Conservation (phyloP, 129 eudicot species). For the Logfia minima region DNA sequence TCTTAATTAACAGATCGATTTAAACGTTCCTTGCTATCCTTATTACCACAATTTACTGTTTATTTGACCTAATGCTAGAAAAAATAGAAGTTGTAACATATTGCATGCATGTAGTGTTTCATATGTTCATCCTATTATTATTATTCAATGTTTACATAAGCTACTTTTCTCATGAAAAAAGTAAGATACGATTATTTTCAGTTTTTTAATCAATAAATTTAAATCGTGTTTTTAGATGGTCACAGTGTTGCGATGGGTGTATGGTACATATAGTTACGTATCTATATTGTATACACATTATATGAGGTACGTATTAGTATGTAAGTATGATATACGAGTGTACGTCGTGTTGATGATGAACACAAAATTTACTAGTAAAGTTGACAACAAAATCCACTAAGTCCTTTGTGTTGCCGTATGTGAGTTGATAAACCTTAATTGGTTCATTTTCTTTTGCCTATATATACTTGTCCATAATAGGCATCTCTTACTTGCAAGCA, state of each 20-base stretch:
- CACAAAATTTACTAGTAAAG: conserved; percentile 26
- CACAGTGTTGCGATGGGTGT: neutral
- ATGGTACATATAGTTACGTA: neutral
- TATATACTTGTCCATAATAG: conserved; percentile 27
- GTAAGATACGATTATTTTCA: neutral
- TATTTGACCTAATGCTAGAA: too few species aligned
- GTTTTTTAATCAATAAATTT: too few species aligned
- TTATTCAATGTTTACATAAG: too few species aligned
- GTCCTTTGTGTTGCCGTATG: conserved; percentile 17
- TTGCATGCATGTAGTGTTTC: neutral
- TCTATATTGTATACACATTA: too few species aligned
- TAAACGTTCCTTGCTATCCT: neutral
- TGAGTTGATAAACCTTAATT: conserved; percentile 15
- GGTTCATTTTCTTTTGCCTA: conserved; percentile 23
- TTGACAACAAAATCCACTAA: conserved; percentile 27
- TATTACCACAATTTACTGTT: too few species aligned
- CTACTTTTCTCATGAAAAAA: neutral
- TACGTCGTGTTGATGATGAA: conserved; percentile 7
- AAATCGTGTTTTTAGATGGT: neutral
- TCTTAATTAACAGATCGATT: neutral
- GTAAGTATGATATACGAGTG: neutral
- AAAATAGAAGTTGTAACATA: neutral
- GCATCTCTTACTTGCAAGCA: conserved; percentile 35
- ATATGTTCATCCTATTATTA: neutral
- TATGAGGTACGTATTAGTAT: too few species aligned